phyloP scores from a whole-genome alignment of 176 grass and related monocot species.

The Alopecurus myosuroides region DNA sequence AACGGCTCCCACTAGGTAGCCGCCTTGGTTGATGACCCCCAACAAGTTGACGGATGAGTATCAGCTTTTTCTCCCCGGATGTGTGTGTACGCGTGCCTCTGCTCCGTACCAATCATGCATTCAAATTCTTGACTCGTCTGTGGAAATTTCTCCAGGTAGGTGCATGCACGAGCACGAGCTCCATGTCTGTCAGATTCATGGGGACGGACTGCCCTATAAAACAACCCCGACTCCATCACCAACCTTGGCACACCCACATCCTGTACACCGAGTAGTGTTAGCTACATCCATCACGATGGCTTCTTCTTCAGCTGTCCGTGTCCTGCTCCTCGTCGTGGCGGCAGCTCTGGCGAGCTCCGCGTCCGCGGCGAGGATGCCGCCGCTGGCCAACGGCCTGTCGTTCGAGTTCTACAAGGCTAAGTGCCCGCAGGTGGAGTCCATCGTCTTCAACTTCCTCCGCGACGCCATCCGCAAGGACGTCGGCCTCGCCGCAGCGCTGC shows the following conservation, averaged over 20 bases:
- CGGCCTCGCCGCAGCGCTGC: slow-evolving; percentile 57
- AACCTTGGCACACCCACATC: not conserved
- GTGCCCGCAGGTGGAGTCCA: slow-evolving; percentile 48
- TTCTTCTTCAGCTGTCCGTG: not conserved
- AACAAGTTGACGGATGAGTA: not conserved
- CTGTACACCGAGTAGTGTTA: not conserved
- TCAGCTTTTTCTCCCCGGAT: not conserved
- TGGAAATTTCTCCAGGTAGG: not conserved
- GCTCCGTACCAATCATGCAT: not conserved
- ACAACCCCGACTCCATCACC: not conserved
- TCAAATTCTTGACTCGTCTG: not conserved
- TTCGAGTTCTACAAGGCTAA: slow-evolving; percentile 51
- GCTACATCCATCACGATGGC: not conserved
- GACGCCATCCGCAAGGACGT: slow-evolving; percentile 32
- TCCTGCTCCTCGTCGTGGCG: not conserved
- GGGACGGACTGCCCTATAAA: not conserved
- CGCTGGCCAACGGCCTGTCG: slow-evolving; percentile 40
- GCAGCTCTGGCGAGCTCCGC: not conserved
- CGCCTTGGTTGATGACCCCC: not conserved
- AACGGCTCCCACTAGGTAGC: no score
- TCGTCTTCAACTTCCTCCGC: slow-evolving; percentile 20
- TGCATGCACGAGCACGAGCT: not conserved
- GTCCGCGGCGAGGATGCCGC: slow-evolving; percentile 14
- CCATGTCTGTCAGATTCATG: not conserved
- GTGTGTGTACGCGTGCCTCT: not conserved